A percentile compares a stretch with the other conserved stretches of the same genome.
phyloP scores from a whole-genome alignment of 352 stramenopile genomes.

The Phytophthora hybrid region DNA sequence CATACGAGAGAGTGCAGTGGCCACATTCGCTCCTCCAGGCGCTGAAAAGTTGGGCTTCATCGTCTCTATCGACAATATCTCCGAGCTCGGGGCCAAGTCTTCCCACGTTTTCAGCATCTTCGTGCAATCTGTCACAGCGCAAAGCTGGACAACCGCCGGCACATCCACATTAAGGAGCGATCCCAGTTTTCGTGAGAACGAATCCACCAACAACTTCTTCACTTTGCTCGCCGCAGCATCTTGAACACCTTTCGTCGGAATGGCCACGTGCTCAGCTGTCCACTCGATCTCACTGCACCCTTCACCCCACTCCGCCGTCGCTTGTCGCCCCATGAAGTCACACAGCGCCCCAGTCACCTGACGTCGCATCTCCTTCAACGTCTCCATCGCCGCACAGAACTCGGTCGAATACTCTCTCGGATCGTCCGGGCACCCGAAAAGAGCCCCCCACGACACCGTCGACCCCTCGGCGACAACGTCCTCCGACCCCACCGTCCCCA shows the following conservation, averaged over 20 bases:
- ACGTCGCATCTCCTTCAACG: constrained; percentile 18
- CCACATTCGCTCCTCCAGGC: not conserved
- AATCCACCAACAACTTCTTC: not conserved
- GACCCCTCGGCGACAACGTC: not conserved
- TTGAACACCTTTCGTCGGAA: constrained; percentile 24
- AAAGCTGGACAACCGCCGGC: constrained; percentile 21
- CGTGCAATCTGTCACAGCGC: constrained; percentile 3
- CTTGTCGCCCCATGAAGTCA: constrained; percentile 12
- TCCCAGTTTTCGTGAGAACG: not conserved
- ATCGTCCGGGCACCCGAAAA: constrained; percentile 17
- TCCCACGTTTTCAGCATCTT: constrained; percentile 16
- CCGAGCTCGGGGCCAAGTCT: not conserved
- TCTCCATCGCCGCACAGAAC: constrained; percentile 20
- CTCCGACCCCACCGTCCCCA: constrained; percentile 16
- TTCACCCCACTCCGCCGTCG: constrained; percentile 9
- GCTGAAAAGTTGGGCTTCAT: constrained; percentile 20
- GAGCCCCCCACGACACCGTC: constrained; percentile 8
- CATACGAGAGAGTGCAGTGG: constrained; percentile 16
- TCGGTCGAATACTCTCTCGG: constrained; percentile 20
- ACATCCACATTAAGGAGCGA: not conserved
- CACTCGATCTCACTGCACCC: constrained; percentile 15
- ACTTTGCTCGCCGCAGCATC: not conserved
- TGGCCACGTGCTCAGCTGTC: constrained; percentile 20
- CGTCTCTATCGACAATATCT: not conserved
- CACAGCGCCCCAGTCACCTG: not conserved